A percentile compares a stretch with the other conserved stretches of the same genome.
Evolutionary conservation across 805 yeast species (phyloP).

Genomic region (Lipomyces sp.): DNA sequence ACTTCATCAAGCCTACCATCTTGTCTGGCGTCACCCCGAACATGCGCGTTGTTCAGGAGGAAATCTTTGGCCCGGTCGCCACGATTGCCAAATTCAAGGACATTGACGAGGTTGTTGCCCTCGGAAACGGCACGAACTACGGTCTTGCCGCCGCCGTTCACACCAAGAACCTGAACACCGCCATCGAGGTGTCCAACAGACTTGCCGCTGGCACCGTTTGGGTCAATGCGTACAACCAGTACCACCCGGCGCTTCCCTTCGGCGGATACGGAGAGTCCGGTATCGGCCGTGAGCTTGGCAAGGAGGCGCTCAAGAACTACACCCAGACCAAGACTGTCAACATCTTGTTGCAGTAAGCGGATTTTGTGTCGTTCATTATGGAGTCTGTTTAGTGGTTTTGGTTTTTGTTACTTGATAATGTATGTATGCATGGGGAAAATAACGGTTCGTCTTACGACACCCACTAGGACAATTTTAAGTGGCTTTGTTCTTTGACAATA

Average conservation of each 20-base stretch:
- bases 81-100: conserved; percentile 76
- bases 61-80: conserved; percentile 93
- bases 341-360: conserved; percentile 50
- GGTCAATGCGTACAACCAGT: conserved; percentile 84
- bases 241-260: conserved; percentile 65
- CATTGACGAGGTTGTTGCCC: conserved; percentile 71
- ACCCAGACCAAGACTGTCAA: conserved; percentile 76
- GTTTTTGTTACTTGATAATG: no score
- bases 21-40: conserved; percentile 75
- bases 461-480: no score
- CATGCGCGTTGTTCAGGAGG: conserved; percentile 77
- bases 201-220: conserved; percentile 87
- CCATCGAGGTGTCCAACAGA: conserved; percentile 68
- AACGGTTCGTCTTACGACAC: no score
- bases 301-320: conserved; percentile 65
- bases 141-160: conserved; percentile 93
- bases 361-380: not conserved
- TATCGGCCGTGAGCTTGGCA: conserved; percentile 77
- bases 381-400: no score
- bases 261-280: conserved; percentile 82
- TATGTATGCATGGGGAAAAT: no score
- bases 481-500: no score
- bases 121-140: conserved; percentile 77
- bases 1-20: conserved; percentile 64
- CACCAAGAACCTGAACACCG: conserved; percentile 69